These are phyloP conservation scores for Tylopilus plumbeoviolaceoides DNA, from an alignment of 768 basidiomycete species.

Conservation along the genomic window DNA sequence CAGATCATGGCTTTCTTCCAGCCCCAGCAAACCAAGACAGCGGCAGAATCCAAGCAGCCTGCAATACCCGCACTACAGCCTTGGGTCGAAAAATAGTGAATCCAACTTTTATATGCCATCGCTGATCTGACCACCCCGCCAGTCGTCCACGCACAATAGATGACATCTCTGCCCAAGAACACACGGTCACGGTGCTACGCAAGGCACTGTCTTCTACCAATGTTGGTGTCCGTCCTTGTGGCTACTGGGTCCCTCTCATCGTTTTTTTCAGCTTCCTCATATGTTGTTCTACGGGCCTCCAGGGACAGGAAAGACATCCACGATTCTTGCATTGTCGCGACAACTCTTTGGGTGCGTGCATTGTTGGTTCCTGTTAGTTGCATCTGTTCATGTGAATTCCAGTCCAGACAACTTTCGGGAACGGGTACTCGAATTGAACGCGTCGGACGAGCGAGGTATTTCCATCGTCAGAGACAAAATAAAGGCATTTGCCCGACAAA, in stretches of 20 bases:
- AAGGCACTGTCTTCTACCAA: slow-evolving; percentile 93
- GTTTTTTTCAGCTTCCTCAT: slow-evolving; percentile 77
- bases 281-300: slow-evolving; percentile 99
- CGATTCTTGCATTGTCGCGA: slow-evolving; percentile 88
- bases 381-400: not conserved
- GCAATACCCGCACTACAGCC: slow-evolving; percentile 68
- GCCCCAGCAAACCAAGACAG: slow-evolving; percentile 29
- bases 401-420: slow-evolving; percentile 93
- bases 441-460: slow-evolving; percentile 98
- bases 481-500: slow-evolving; percentile 95
- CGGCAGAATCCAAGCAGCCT: slow-evolving; percentile 39
- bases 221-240: slow-evolving; percentile 39
- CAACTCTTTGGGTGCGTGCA: slow-evolving; percentile 85
- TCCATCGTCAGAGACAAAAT: slow-evolving; percentile 96
- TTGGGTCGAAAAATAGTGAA: slow-evolving; percentile 99
- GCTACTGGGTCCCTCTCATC: slow-evolving; percentile 6
- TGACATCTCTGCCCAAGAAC: slow-evolving; percentile 96
- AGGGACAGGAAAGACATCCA: slow-evolving; percentile 97
- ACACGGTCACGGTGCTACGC: slow-evolving; percentile 86
- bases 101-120: slow-evolving; percentile 1
- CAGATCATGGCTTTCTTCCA: slow-evolving; percentile 65
- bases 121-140: slow-evolving; percentile 8
- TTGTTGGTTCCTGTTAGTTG: not conserved
- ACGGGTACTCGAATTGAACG: slow-evolving; percentile 94
- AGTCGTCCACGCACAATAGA: slow-evolving; percentile 98